A percentile compares a stretch with the other conserved stretches of the same genome.
phyloP scores from a whole-genome alignment of 2,329 filamentous ascomycete species.

The Cryphonectria radicalis region DNA sequence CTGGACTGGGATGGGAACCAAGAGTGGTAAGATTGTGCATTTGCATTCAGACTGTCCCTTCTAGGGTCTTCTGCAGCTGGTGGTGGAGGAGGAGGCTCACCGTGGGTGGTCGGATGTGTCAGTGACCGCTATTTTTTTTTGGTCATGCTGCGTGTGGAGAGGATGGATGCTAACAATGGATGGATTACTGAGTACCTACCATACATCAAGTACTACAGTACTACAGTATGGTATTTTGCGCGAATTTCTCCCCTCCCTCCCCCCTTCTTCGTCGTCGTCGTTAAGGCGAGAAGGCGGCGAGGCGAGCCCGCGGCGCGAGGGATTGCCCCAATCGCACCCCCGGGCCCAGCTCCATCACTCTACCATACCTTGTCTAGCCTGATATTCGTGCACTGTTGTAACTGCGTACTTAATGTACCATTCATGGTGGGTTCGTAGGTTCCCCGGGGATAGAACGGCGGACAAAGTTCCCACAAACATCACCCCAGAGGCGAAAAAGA shows the following conservation, averaged over 20 bases:
- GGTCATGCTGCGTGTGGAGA: neutral
- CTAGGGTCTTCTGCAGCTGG: neutral
- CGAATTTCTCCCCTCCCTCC: neutral
- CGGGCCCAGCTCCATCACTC: neutral
- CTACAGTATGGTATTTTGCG: neutral
- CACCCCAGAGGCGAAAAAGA: neutral
- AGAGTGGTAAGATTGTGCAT: neutral
- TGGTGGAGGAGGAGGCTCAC: neutral
- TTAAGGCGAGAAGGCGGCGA: conserved; percentile 6
- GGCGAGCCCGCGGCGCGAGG: conserved; percentile 1
- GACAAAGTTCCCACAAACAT: neutral
- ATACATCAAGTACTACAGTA: neutral
- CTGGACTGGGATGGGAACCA: neutral
- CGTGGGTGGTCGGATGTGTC: neutral
- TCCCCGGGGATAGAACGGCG: conserved; percentile 1
- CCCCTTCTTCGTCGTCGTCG: neutral
- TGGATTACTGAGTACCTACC: neutral
- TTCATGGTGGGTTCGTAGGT: neutral
- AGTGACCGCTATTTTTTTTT: conserved; percentile 9
- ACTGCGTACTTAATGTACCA: neutral
- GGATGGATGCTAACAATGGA: too few species aligned
- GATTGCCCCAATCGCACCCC: neutral
- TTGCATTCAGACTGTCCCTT: neutral
- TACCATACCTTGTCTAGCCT: neutral
- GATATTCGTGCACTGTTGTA: neutral